These are phyloP conservation scores for Pyricularia grisea DNA, from an alignment of 2,329 filamentous ascomycete genomes.

Conservation along the genomic window DNA sequence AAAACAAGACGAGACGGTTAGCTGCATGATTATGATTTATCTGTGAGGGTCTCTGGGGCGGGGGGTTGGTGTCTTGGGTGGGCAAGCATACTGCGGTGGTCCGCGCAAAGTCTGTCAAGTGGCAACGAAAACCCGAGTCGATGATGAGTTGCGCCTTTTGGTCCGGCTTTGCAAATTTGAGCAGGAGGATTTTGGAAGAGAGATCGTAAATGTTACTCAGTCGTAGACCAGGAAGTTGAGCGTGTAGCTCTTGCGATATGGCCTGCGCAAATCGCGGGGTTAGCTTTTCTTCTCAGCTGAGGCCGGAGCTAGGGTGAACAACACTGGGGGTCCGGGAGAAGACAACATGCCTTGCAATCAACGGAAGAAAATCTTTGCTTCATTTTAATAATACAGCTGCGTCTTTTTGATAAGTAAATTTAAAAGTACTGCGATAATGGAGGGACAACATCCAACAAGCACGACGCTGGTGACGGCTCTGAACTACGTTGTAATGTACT, in stretches of 20 bases:
- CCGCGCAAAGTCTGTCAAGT: constrained; percentile 83
- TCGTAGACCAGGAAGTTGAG: constrained; percentile 40
- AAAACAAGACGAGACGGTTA: not conserved
- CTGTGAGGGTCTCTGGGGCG: constrained; percentile 17
- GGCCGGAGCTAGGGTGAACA: not conserved
- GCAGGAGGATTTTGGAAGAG: constrained; percentile 85
- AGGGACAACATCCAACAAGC: not conserved
- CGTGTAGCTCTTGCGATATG: not conserved
- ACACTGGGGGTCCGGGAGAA: not conserved
- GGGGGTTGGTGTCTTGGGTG: constrained; percentile 13
- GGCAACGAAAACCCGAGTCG: constrained; percentile 92
- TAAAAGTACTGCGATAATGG: not conserved
- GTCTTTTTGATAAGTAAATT: not conserved
- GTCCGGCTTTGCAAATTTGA: constrained; percentile 90
- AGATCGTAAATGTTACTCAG: constrained; percentile 94
- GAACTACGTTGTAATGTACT: not conserved
- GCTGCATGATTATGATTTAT: not conserved
- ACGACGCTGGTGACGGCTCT: not conserved
- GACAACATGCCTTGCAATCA: not conserved
- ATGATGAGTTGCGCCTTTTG: constrained; percentile 83
- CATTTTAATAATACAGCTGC: not conserved
- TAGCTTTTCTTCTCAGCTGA: not conserved
- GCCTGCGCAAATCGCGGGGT: not conserved
- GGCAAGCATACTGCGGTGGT: constrained; percentile 50
- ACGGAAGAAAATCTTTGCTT: not conserved